A percentile compares a stretch with the other conserved stretches of the same genome.
phyloP scores from a whole-genome alignment of 148 eudicot species.

The Heliosperma pusillum region DNA sequence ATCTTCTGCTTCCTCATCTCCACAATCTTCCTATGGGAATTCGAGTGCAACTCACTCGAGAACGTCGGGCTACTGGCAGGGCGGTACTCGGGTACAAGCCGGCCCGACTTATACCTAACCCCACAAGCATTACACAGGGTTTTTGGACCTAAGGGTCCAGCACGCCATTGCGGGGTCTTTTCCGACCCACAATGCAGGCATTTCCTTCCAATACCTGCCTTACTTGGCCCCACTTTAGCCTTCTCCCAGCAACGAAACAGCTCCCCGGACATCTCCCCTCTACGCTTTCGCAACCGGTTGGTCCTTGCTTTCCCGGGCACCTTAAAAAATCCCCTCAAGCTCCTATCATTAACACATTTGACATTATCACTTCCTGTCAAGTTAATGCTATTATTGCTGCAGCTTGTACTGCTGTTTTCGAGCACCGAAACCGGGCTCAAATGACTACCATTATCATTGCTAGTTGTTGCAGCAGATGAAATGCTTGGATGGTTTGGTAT shows the following conservation, averaged over 20 bases:
- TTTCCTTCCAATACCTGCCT: conserved; percentile 45
- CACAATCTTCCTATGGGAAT: conserved; percentile 75
- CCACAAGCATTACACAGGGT: conserved; percentile 95
- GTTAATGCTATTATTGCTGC: conserved; percentile 20
- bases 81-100: conserved; percentile 80
- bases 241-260: conserved; percentile 34
- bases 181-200: conserved; percentile 73
- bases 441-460: conserved; percentile 26
- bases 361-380: conserved; percentile 26
- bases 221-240: background rate
- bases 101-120: conserved; percentile 83
- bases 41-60: conserved; percentile 63
- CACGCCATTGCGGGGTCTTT: conserved; percentile 93
- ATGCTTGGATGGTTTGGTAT: conserved; percentile 39
- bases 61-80: conserved; percentile 88
- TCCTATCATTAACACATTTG: background rate
- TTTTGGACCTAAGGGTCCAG: conserved; percentile 79
- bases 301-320: conserved; percentile 56
- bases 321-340: conserved; percentile 34
- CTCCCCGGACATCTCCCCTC: conserved; percentile 30
- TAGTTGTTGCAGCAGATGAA: conserved; percentile 12
- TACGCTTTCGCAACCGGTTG: conserved; percentile 36
- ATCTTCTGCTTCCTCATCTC: conserved; percentile 78
- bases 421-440: conserved; percentile 69
- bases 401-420: conserved; percentile 43